A percentile compares a stretch with the other conserved stretches of the same genome.
These are phyloP conservation scores for Termitomyces titanicus DNA, from an alignment of 768 basidiomycete species.

Conservation along the genomic window DNA sequence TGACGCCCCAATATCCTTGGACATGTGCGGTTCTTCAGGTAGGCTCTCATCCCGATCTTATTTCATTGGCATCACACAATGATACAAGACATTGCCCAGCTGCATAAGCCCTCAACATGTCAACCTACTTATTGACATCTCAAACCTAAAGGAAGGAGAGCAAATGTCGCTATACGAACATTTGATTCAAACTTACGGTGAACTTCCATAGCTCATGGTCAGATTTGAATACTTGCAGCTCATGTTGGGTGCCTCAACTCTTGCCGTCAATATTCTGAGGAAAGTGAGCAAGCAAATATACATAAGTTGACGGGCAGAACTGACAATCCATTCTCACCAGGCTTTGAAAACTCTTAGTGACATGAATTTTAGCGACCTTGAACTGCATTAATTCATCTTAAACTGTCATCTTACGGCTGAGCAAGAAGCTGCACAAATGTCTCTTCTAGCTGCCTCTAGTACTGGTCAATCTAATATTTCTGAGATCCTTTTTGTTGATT, in stretches of 20 bases:
- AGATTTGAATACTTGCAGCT: background rate
- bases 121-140: background rate
- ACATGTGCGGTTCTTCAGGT: background rate
- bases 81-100: background rate
- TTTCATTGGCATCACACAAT: background rate
- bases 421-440: background rate
- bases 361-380: background rate
- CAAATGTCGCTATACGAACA: background rate
- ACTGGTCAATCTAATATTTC: background rate
- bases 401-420: background rate
- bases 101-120: background rate
- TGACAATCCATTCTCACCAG: background rate
- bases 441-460: background rate
- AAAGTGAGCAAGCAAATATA: background rate
- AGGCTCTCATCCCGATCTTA: background rate
- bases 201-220: background rate
- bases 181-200: background rate
- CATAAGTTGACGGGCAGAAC: background rate
- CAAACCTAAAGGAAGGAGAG: background rate
- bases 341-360: background rate
- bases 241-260: background rate
- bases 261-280: background rate
- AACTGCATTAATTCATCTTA: background rate
- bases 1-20: background rate
- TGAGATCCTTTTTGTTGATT: no score